These are phyloP conservation scores for Pyrenophora seminiperda DNA, from an alignment of 2,329 filamentous ascomycete species.

Conservation along the genomic window DNA sequence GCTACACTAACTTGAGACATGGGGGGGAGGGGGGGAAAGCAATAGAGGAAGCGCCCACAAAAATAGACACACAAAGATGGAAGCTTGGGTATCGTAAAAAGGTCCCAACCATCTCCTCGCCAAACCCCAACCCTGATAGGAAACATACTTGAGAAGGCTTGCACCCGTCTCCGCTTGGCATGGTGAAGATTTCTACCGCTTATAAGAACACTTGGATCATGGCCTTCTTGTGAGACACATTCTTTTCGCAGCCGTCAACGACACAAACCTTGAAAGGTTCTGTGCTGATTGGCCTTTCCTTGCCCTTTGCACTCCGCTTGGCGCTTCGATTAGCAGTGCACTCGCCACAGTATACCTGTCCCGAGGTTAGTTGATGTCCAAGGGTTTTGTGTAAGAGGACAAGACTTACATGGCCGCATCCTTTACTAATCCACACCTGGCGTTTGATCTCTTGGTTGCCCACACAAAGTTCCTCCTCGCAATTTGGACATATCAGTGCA, in stretches of 20 bases:
- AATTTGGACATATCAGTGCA: slow-evolving; percentile 82
- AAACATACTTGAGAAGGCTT: background rate
- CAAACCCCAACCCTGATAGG: background rate
- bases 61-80: slow-evolving; percentile 3
- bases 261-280: slow-evolving; percentile 54
- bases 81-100: slow-evolving; percentile 19
- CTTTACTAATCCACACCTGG: slow-evolving; percentile 90
- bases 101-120: slow-evolving; percentile 9
- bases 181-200: background rate
- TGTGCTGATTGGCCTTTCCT: slow-evolving; percentile 40
- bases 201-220: slow-evolving; percentile 53
- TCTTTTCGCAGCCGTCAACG: slow-evolving; percentile 52
- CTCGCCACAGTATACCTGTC: slow-evolving; percentile 59
- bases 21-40: background rate
- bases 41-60: no score
- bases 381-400: background rate
- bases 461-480: slow-evolving; percentile 79
- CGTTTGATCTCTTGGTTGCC: slow-evolving; percentile 71
- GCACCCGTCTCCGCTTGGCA: background rate
- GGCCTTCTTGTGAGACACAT: slow-evolving; percentile 35
- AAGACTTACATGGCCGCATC: slow-evolving; percentile 82
- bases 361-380: background rate
- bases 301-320: slow-evolving; percentile 49
- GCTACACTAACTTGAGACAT: background rate
- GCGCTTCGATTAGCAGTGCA: slow-evolving; percentile 52